Base-by-base conservation (phyloP, 2,329 filamentous ascomycete species). In the Apiospora hydei region DNA sequence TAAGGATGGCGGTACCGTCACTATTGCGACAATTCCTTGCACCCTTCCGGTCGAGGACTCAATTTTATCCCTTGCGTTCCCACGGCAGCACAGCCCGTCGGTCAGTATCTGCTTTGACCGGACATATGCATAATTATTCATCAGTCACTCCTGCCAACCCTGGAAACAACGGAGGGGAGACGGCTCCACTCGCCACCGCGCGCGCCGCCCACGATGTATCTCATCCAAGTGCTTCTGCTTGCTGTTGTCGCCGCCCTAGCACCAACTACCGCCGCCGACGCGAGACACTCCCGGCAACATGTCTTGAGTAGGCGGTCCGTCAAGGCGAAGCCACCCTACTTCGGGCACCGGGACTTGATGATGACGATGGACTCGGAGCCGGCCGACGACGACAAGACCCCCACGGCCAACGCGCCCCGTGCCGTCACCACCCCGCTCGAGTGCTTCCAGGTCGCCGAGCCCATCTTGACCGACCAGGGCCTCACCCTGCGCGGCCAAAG, bases 391-490 rank as follows among this genome's bases (percentile, higher is more conserved):
- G 34, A 30, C 26, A 4, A 24, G 26, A 30, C 67, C 21, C 16
- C 44, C 10, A 18, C n/a, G 16, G 44, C 68, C 13, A 34, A 66
- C 43, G 73, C 34, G 10, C 67, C 46, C 0, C 49, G 73, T 49
- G 69, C 49, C 67, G 16, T 49, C 0, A 11, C 43, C 71, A 24
- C 53, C 74, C 76, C 73, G 67, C 83, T 93, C 70, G 86, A 92
- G 75, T 92, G 91, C 77, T 91, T 94, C 76, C 88, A 94, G 81
- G 89, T 94, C 21, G 88, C 91, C 69, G 88, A 89, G 75, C 93
- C 93, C 1, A 87, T 94, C 3, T 81, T 90, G 71, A 88, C 85
- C 26, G 86, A 87, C 0, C 74, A 81, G 64, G 84, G 85, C 10
- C 72, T 83, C 57, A 80, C 80, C 73, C 80, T 81, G 30, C 80